phyloP scores from a whole-genome alignment of 768 basidiomycete species.

The Fistulinella prunicolor region DNA sequence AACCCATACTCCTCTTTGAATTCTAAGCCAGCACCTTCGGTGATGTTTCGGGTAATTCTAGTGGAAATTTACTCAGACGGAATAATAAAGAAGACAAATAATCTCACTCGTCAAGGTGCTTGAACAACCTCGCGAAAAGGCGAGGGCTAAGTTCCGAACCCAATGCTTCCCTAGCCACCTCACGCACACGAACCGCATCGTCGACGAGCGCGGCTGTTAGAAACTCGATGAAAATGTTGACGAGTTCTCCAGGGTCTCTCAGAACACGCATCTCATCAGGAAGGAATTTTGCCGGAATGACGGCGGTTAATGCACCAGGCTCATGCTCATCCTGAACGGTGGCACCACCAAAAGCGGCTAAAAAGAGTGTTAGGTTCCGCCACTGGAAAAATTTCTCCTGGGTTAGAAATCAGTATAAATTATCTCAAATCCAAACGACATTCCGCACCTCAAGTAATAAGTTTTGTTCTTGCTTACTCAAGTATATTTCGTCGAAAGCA shows the following conservation, averaged over 20 bases:
- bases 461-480: slow-evolving; percentile 37
- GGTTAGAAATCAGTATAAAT: slow-evolving; percentile 4
- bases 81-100: neutral
- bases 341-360: slow-evolving; percentile 70
- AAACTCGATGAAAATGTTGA: slow-evolving; percentile 63
- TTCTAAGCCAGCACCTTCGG: slow-evolving; percentile 45
- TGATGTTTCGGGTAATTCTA: slow-evolving; percentile 53
- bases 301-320: slow-evolving; percentile 44
- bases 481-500: slow-evolving; percentile 34
- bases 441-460: slow-evolving; percentile 37
- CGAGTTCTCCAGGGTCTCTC: slow-evolving; percentile 53
- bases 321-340: slow-evolving; percentile 56
- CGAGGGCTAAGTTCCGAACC: slow-evolving; percentile 74
- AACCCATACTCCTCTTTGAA: slow-evolving; percentile 38
- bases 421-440: neutral
- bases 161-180: slow-evolving; percentile 76
- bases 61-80: neutral
- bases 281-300: slow-evolving; percentile 56
- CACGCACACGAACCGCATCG: slow-evolving; percentile 66
- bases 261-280: slow-evolving; percentile 72
- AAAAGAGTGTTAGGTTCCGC: slow-evolving; percentile 79
- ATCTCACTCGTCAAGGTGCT: slow-evolving; percentile 71
- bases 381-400: slow-evolving; percentile 79
- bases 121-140: slow-evolving; percentile 64
- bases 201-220: slow-evolving; percentile 66